These are phyloP conservation scores for Fusarium brachygibbosum DNA, from an alignment of 2,329 filamentous ascomycete species.

Conservation along the genomic window DNA sequence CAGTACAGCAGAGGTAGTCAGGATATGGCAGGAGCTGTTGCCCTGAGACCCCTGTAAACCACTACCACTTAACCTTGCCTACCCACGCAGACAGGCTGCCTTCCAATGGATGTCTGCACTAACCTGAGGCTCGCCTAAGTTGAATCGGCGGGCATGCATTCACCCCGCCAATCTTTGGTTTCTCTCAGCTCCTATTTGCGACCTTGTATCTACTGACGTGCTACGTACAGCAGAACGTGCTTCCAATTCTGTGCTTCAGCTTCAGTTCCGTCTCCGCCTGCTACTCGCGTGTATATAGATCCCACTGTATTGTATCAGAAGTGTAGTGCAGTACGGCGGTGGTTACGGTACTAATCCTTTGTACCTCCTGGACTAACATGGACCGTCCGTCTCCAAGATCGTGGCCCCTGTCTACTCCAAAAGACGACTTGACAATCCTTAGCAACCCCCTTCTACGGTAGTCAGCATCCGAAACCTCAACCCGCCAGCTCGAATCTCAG, in stretches of 20 bases:
- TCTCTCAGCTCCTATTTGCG: conserved; percentile 38
- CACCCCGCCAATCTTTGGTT: conserved; percentile 34
- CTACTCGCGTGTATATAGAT: conserved; percentile 3
- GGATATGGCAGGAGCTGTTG: neutral
- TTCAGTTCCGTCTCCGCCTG: conserved; percentile 25
- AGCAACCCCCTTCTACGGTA: conserved; percentile 37
- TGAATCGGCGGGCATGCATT: conserved; percentile 34
- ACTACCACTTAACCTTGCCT: conserved; percentile 34
- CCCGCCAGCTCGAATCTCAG: conserved; percentile 49
- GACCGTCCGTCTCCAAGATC: conserved; percentile 25
- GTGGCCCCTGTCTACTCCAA: conserved; percentile 12
- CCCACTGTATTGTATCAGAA: conserved; percentile 1
- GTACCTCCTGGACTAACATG: conserved; percentile 14
- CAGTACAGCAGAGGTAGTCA: neutral
- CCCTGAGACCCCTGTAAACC: conserved; percentile 32
- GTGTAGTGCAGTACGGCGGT: conserved; percentile 5
- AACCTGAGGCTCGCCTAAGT: conserved; percentile 41
- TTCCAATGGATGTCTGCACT: conserved; percentile 2
- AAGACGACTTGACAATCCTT: neutral
- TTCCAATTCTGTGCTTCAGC: conserved; percentile 28
- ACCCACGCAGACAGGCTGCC: conserved; percentile 9
- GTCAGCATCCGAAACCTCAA: conserved; percentile 43
- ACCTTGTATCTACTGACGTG: neutral
- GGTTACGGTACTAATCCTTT: neutral
- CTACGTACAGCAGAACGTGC: conserved; percentile 7